A percentile compares a stretch with the other conserved stretches of the same genome.
Conservation (phyloP, 495 filamentous ascomycete genomes). For the Bacidia rubella region DNA sequence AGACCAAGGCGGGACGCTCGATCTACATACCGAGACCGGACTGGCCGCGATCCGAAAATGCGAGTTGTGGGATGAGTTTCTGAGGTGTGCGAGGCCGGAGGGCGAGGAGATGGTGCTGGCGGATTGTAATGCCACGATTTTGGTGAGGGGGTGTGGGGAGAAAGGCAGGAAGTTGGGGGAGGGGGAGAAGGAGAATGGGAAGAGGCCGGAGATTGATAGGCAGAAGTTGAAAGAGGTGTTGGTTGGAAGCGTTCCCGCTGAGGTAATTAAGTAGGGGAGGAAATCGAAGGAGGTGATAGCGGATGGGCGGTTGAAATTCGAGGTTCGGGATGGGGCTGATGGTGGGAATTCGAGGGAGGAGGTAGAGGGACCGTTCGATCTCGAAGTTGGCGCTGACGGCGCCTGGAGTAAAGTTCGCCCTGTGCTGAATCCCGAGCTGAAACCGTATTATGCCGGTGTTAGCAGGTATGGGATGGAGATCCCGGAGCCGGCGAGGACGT, state of each 20-base stretch:
- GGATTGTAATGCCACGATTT: conserved; percentile 14
- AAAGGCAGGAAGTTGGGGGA: neutral
- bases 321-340: conserved; percentile 9
- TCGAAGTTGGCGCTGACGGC: conserved; percentile 35
- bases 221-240: conserved; percentile 20
- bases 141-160: conserved; percentile 12
- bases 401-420: conserved; percentile 30
- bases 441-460: conserved; percentile 38
- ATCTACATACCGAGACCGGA: conserved; percentile 38
- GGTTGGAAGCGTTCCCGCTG: conserved; percentile 19
- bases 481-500: neutral
- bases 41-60: conserved; percentile 37
- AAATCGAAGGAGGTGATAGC: conserved; percentile 17
- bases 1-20: conserved; percentile 38
- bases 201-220: conserved; percentile 27
- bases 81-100: conserved; percentile 18
- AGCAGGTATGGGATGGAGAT: conserved; percentile 16
- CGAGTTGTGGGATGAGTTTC: conserved; percentile 35
- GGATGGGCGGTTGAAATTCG: conserved; percentile 4
- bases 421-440: conserved; percentile 29
- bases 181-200: conserved; percentile 19
- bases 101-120: conserved; percentile 11
- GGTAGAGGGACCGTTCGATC: conserved; percentile 20
- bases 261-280: conserved; percentile 20
- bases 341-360: neutral